Percentiles rank a stretch among this genome's conserved stretches.
Evolutionary conservation across 495 filamentous ascomycete genomes (phyloP).

Genomic region (Talaromyces nanjingensis): DNA sequence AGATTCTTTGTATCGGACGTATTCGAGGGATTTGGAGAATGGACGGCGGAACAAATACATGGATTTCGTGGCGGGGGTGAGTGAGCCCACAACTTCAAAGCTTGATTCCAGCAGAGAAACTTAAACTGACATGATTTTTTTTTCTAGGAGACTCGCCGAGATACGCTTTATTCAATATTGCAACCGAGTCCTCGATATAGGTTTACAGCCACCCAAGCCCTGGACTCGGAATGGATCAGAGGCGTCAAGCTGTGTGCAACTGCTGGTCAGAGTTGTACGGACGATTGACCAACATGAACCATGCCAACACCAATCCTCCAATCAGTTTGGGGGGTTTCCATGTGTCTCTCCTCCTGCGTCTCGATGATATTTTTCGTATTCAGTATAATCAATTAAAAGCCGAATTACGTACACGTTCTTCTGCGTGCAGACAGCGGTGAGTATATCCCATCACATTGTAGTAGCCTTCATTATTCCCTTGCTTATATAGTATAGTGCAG

Average conservation of each 20-base stretch:
- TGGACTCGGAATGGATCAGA: conserved; percentile 1
- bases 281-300: not conserved
- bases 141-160: conserved; percentile 48
- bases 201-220: not conserved
- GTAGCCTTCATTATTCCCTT: not conserved
- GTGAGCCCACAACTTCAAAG: not conserved
- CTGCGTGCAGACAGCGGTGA: not conserved
- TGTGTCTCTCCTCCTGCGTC: too few species aligned
- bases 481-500: not conserved
- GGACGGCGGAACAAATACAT: not conserved
- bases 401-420: not conserved
- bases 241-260: not conserved
- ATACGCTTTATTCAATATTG: not conserved
- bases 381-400: not conserved
- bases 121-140: not conserved
- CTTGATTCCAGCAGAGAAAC: not conserved
- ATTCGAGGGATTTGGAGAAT: not conserved
- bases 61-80: not conserved
- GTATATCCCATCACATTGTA: not conserved
- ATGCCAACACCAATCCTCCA: not conserved
- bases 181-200: not conserved
- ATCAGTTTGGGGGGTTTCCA: not conserved
- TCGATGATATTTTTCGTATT: not conserved
- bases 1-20: not conserved
- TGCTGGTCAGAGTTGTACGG: not conserved